Conservation (phyloP, 2,329 filamentous ascomycete genomes). For the Colletotrichum sp. region DNA sequence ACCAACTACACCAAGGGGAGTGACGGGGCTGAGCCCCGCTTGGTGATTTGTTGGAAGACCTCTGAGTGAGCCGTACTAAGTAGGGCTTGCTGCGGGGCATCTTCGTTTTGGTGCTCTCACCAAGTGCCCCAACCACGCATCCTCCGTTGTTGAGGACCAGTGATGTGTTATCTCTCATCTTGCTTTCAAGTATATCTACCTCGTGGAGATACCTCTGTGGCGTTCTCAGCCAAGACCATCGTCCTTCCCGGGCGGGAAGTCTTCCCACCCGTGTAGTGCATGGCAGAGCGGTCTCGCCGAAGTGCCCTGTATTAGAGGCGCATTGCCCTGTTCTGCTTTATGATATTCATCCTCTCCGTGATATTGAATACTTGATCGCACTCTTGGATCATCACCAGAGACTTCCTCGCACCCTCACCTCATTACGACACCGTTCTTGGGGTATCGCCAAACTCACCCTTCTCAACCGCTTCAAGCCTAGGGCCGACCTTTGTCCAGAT, state of each 20-base stretch:
- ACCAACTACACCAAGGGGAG: conserved; percentile 23
- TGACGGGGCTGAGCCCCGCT: conserved; percentile 5
- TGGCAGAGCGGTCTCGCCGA: not conserved
- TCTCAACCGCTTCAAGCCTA: conserved; percentile 54
- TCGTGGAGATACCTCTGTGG: not conserved
- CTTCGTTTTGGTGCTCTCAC: not conserved
- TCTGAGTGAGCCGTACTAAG: accelerated
- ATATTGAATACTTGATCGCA: not conserved
- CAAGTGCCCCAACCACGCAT: not conserved
- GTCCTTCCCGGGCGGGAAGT: not conserved
- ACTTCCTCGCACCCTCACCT: not conserved
- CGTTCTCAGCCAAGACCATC: not conserved
- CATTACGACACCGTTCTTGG: conserved; percentile 46
- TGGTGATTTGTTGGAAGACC: not conserved
- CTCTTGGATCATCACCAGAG: not conserved
- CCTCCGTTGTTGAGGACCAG: not conserved
- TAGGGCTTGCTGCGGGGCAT: not conserved
- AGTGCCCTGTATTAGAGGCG: not conserved
- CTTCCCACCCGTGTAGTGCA: not conserved
- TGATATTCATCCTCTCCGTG: not conserved
- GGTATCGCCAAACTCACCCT: conserved; percentile 50
- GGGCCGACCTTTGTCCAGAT: conserved; percentile 58
- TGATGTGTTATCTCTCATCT: not conserved
- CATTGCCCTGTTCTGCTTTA: not conserved
- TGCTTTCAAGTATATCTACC: not conserved